A percentile compares a stretch with the other conserved stretches of the same genome.
These are phyloP conservation scores for Fusarium fracticaudum DNA, from an alignment of 2,329 filamentous ascomycete genomes.

Conservation along the genomic window DNA sequence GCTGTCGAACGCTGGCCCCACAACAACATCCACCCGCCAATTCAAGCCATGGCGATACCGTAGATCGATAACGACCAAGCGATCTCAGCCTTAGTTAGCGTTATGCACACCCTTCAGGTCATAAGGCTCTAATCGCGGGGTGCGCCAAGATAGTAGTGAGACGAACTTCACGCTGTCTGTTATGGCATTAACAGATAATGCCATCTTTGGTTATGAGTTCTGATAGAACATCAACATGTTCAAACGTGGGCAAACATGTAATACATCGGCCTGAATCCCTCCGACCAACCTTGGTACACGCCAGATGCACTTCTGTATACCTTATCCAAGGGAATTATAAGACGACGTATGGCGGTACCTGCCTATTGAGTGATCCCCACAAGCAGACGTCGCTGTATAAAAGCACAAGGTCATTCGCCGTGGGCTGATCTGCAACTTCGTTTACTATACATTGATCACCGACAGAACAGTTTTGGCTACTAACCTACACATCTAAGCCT, in stretches of 20 bases:
- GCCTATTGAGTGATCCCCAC: not conserved
- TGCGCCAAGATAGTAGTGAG: not conserved
- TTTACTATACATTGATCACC: not conserved
- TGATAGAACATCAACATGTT: not conserved
- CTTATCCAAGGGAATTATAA: not conserved
- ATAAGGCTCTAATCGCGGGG: not conserved
- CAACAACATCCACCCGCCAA: not conserved
- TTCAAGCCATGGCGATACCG: not conserved
- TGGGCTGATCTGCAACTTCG: not conserved
- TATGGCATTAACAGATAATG: not conserved
- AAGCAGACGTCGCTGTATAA: not conserved
- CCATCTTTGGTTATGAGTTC: no score
- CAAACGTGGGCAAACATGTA: not conserved
- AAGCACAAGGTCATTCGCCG: not conserved
- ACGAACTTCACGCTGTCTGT: not conserved
- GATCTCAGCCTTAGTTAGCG: slow-evolving; percentile 19
- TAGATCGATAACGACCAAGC: not conserved
- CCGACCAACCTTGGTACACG: not conserved
- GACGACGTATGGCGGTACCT: not conserved
- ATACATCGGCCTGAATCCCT: not conserved
- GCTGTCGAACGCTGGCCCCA: not conserved
- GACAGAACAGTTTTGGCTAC: not conserved
- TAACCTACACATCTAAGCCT: not conserved
- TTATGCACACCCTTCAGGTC: slow-evolving; percentile 21
- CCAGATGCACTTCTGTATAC: not conserved